Evolutionary conservation across 2,329 filamentous ascomycete species (phyloP).

Genomic region (Madurella mycetomatis): DNA sequence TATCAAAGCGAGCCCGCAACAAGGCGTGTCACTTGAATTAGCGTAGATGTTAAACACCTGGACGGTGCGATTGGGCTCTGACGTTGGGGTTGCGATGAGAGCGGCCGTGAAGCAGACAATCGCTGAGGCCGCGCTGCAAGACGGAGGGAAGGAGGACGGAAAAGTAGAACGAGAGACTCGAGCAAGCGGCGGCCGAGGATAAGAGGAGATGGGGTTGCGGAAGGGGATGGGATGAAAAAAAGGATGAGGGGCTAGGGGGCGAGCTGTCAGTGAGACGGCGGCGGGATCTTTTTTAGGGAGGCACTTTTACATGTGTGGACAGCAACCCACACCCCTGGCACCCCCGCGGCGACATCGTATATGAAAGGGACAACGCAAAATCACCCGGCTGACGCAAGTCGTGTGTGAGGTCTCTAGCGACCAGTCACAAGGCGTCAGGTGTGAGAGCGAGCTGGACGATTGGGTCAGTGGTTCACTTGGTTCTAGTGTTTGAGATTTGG

Average conservation of each 20-base stretch:
- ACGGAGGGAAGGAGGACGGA: not conserved
- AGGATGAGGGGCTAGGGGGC: constrained; percentile 18
- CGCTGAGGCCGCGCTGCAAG: not conserved
- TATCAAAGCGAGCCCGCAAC: not conserved
- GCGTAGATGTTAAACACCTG: not conserved
- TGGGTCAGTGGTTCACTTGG: constrained; percentile 15
- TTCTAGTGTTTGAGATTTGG: constrained; percentile 28
- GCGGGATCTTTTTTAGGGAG: constrained; percentile 23
- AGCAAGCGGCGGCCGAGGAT: not conserved
- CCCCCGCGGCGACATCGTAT: constrained; percentile 18
- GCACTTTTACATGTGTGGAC: constrained; percentile 3
- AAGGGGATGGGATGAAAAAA: constrained; percentile 16
- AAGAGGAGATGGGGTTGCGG: constrained; percentile 1
- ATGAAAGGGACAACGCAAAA: constrained; percentile 33
- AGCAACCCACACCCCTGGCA: not conserved
- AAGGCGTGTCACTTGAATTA: not conserved
- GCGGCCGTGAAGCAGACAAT: not conserved
- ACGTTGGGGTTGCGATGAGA: not conserved
- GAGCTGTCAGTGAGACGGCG: constrained; percentile 18
- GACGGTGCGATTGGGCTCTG: not conserved
- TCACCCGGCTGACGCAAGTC: constrained; percentile 35
- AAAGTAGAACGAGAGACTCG: constrained; percentile 7
- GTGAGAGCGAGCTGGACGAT: constrained; percentile 10
- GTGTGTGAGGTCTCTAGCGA: constrained; percentile 39
- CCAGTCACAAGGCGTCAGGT: constrained; percentile 22